These are phyloP conservation scores for Camptophora hylomeconis DNA, from an alignment of 2,329 filamentous ascomycete genomes.

Conservation along the genomic window DNA sequence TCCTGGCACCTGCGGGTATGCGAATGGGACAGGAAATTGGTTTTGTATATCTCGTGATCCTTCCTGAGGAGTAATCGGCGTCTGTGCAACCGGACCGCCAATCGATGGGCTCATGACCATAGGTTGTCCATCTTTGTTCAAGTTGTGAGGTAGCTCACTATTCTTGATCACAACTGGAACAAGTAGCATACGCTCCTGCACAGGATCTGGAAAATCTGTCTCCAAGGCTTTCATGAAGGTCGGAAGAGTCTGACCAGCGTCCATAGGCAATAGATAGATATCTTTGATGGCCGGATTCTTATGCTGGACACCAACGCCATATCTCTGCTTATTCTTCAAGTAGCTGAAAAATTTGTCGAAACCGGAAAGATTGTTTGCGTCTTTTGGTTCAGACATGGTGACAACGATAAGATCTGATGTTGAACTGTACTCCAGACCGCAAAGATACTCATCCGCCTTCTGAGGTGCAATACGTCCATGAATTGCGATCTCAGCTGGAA, in stretches of 20 bases:
- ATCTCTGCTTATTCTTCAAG: conserved; percentile 68
- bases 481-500: conserved; percentile 52
- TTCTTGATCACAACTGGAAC: conserved; percentile 75
- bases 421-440: conserved; percentile 67
- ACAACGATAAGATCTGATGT: conserved; percentile 77
- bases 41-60: background rate
- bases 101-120: conserved; percentile 7
- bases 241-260: conserved; percentile 58
- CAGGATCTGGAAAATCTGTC: conserved; percentile 63
- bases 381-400: conserved; percentile 45
- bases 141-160: conserved; percentile 25
- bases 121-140: conserved; percentile 21
- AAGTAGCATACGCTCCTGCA: conserved; percentile 64
- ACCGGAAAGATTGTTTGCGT: conserved; percentile 36
- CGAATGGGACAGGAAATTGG: background rate
- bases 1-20: conserved; percentile 18
- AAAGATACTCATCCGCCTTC: conserved; percentile 82
- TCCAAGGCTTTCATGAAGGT: conserved; percentile 83
- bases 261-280: conserved; percentile 79
- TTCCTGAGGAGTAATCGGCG: conserved; percentile 24
- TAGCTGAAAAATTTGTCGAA: conserved; percentile 78
- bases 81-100: conserved; percentile 11
- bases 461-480: conserved; percentile 62
- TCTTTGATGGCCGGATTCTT: conserved; percentile 66
- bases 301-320: conserved; percentile 75